Conservation (phyloP, 306 rosid genomes). For the Vigna unguiculata region DNA sequence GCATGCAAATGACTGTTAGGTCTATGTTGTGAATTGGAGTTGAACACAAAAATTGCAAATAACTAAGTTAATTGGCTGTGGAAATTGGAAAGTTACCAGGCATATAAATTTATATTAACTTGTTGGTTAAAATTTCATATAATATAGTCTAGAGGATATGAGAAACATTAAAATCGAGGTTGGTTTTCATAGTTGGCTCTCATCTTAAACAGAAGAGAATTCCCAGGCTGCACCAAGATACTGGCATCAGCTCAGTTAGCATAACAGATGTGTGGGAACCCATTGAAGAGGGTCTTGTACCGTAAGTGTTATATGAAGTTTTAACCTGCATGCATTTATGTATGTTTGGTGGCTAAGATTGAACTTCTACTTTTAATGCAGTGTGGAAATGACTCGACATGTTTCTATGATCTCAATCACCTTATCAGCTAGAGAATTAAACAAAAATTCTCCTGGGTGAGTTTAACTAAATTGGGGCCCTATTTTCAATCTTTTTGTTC, state of each 20-base stretch:
- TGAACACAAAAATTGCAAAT: not conserved
- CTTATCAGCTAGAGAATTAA: constrained; percentile 74
- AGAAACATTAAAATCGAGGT: not conserved
- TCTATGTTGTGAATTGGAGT: not conserved
- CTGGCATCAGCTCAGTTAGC: constrained; percentile 91
- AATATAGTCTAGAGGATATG: not conserved
- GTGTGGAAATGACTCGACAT: constrained; percentile 99
- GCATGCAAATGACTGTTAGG: constrained; percentile 11
- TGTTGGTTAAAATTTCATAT: not conserved
- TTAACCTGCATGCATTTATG: constrained; percentile 33
- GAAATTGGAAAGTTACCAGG: not conserved
- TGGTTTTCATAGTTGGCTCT: constrained; percentile 30
- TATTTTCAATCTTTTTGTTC: constrained; percentile 21
- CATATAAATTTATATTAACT: constrained; percentile 7
- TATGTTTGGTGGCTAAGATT: constrained; percentile 24
- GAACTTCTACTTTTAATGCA: constrained; percentile 52
- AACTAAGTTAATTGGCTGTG: not conserved
- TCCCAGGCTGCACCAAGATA: constrained; percentile 77
- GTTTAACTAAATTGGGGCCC: constrained; percentile 35
- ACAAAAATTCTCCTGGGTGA: constrained; percentile 87
- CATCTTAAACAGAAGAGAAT: constrained; percentile 73
- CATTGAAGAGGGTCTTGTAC: constrained; percentile 97
- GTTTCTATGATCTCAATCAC: constrained; percentile 96
- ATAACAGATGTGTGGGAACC: constrained; percentile 98
- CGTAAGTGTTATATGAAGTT: constrained; percentile 65